phyloP scores from a whole-genome alignment of 73 alveolate species.

The Paramecium octaurelia region DNA sequence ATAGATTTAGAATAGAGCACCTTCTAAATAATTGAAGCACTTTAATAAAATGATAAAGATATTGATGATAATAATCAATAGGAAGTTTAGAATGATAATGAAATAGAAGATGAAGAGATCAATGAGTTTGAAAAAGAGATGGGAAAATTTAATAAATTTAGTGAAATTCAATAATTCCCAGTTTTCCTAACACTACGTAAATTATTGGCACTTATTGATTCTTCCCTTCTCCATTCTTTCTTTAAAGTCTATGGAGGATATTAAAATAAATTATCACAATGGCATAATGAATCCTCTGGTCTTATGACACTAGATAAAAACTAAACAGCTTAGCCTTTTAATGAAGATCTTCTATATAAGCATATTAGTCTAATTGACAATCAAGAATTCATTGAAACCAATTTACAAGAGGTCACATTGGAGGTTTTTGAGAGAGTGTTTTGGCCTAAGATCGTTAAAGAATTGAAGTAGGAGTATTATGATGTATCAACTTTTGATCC shows the following conservation, averaged over 20 bases:
- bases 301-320: conserved; percentile 36
- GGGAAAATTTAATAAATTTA: conserved; percentile 68
- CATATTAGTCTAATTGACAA: not conserved
- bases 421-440: conserved; percentile 15
- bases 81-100: not conserved
- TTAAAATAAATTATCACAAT: not conserved
- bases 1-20: not conserved
- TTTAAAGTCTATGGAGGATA: conserved; percentile 44
- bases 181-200: conserved; percentile 78
- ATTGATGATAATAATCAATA: not conserved
- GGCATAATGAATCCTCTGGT: conserved; percentile 48
- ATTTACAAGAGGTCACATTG: conserved; percentile 56
- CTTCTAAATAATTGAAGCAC: not conserved
- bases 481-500: conserved; percentile 41
- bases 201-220: conserved; percentile 81
- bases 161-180: conserved; percentile 73
- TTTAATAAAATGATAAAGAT: not conserved
- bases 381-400: not conserved
- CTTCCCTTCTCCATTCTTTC: conserved; percentile 75
- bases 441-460: conserved; percentile 23
- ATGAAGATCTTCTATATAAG: conserved; percentile 24
- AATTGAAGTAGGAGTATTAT: not conserved
- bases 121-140: conserved; percentile 48
- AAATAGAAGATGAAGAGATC: not conserved
- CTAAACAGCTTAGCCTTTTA: not conserved